phyloP scores from a whole-genome alignment of 164 flowering plant species.

The grape (Vitis vinifera) region DNA sequence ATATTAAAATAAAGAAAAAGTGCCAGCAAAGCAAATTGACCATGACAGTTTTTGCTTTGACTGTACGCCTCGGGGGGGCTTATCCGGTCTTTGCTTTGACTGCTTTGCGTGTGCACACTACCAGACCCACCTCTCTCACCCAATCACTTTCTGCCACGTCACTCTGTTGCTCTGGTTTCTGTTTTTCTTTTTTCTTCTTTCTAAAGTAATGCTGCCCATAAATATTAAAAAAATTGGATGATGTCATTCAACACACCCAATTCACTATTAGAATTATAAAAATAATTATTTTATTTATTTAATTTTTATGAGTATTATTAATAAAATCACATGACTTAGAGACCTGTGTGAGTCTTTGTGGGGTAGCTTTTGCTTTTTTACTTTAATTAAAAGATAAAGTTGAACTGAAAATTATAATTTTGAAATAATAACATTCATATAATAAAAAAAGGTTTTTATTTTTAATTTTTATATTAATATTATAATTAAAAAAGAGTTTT shows the following conservation, averaged over 20 bases:
- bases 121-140: neutral
- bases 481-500: too few species aligned
- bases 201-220: too few species aligned
- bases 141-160: constrained; percentile 20
- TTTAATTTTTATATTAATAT: too few species aligned
- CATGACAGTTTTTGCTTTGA: constrained; percentile 33
- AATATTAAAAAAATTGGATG: neutral
- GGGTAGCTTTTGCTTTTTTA: too few species aligned
- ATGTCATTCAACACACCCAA: neutral
- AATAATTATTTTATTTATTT: too few species aligned
- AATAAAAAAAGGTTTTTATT: too few species aligned
- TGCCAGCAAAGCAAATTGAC: constrained; percentile 27
- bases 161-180: neutral
- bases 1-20: constrained; percentile 2
- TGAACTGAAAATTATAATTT: neutral
- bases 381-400: too few species aligned
- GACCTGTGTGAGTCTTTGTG: too few species aligned
- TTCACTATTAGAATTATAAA: too few species aligned
- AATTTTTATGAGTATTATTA: too few species aligned
- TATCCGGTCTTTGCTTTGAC: constrained; percentile 26
- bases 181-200: neutral
- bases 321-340: too few species aligned
- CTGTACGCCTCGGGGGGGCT: constrained; percentile 27
- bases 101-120: constrained; percentile 2
- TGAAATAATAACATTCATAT: neutral